Conservation (phyloP, 179 eudicot species). For the Silene noctiflora region DNA sequence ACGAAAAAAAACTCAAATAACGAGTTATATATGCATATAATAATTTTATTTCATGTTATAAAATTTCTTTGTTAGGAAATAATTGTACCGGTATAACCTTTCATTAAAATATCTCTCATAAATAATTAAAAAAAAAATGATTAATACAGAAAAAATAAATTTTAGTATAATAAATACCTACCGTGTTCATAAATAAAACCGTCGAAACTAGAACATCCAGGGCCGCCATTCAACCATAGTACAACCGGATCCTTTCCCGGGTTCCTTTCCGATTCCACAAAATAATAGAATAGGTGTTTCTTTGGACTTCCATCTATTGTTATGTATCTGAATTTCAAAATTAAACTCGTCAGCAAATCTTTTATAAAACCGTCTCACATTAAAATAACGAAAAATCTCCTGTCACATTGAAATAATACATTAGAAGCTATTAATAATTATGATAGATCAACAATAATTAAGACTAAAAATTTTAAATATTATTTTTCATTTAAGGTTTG, state of each 20-base stretch:
- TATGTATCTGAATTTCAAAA: constrained; percentile 51
- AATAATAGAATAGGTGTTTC: constrained; percentile 74
- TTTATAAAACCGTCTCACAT: too few species aligned
- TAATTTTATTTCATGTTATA: not conserved
- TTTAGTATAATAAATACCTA: constrained; percentile 49
- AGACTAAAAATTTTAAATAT: too few species aligned
- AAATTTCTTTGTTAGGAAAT: not conserved
- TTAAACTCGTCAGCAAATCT: not conserved
- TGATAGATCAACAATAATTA: not conserved
- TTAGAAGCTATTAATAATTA: too few species aligned
- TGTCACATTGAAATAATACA: too few species aligned
- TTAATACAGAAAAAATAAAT: not conserved
- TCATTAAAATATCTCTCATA: not conserved
- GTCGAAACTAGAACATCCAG: constrained; percentile 98
- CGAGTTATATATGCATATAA: too few species aligned
- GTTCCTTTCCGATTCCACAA: constrained; percentile 76
- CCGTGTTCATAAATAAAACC: constrained; percentile 97
- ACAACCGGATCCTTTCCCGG: constrained; percentile 77
- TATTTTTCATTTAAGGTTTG: not conserved
- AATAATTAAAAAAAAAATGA: not conserved
- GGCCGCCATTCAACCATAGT: constrained; percentile 97
- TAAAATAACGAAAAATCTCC: not conserved
- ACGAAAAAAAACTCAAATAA: constrained; percentile 17
- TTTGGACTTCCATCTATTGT: constrained; percentile 39
- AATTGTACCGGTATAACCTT: too few species aligned